Base-by-base conservation (phyloP, 495 filamentous ascomycete genomes). In the Achaetomiella virescens region DNA sequence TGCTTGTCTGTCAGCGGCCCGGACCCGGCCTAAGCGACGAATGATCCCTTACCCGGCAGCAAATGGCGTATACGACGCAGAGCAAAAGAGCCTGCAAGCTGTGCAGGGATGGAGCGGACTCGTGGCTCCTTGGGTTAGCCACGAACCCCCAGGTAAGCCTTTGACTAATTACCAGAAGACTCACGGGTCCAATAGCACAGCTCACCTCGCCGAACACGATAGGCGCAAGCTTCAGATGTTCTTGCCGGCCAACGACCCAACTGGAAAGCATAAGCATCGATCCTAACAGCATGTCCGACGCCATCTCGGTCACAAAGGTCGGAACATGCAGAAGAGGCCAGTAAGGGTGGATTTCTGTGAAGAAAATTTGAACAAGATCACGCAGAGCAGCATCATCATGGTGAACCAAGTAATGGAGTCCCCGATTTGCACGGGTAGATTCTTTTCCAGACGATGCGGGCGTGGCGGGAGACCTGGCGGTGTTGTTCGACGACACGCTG, bases 281-380 rank as follows among this genome's bases (percentile, higher is more conserved):
- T 8, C 54, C 65, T 7, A 66, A 14, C 24, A 71, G 43, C 2
- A 60, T 22, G 10, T 63, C 48, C 3, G 64, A 63, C 3, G 58
- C 35, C 2, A 60, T 52, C 8, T 52, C 51, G 12, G 59, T 24
- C 20, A 65, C 49, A 25, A 70, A 72, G 2, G 63, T 68, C 1
- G 67, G 59, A 0, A 36, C 62, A 57, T 72, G 69, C 37, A 72
- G 52, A 25, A 70, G 61, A 36, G 64, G 58, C 69, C 69, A 72
- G 27, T 64, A 61, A 11, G 61, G 66, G 52, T 72, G 67, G 35
- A 67, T 48, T 7, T 65, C 61, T 15, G 15, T 11, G 22, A 72
- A 67, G 54, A 62, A 72, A 6, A 64, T 17, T 18, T 63, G 37
- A 6, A 68, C 31, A 17, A 71, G 61, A 17, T 45, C 40, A 17